Evolutionary conservation across 2,329 filamentous ascomycete genomes (phyloP), one percentile per base, ranked within the genome.

Genomic region (Venturia aucupariae): DNA sequence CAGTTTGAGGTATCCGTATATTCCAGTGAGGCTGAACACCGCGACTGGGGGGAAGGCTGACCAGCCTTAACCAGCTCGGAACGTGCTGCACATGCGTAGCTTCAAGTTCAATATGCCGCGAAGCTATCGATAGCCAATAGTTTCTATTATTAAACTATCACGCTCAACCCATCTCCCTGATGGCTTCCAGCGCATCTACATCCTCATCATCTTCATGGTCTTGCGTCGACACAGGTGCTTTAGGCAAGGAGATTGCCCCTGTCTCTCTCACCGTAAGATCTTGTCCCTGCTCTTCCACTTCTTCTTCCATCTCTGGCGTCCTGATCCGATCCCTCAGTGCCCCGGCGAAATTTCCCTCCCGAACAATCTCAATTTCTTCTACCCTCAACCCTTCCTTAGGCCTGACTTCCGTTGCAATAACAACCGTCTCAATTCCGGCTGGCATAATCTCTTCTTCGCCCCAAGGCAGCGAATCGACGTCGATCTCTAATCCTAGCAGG

Each of bases 381-480:
- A 60, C 30, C 63, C 39, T 64, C 30, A 11, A 15, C 17, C 63
- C 63, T n/a, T 39, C 39, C n/a, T 30, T 60, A 22, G 54, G 54
- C 27, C 63, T 24, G 22, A 64, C 55, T 30, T 54, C 39, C 7
- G n/a, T n/a, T 1, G 93, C 92, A 61, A 86, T 74, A 7, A 94
- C 81, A 0, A 97, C 84, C 4, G 92, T 97, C 78, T 97, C 92
- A 46, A 93, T 84, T 0, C 90, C 90, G 0, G 81, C 83, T 0
- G 86, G 88, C 22, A 83, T 76, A 63, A 82, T 83, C 64, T 84
- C 80, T 69, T 94, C 90, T 69, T 94, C 90, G 0, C 92, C 92
- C 86, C 92, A 94, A 0, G 92, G 92, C 71, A 97, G 75, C n/a
- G 81, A 80, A 46, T 96, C 90, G 4, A 95, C 77, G 74, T 96